These are phyloP conservation scores for Lizonia empirigonia DNA, from an alignment of 2,329 filamentous ascomycete genomes.

Conservation along the genomic window DNA sequence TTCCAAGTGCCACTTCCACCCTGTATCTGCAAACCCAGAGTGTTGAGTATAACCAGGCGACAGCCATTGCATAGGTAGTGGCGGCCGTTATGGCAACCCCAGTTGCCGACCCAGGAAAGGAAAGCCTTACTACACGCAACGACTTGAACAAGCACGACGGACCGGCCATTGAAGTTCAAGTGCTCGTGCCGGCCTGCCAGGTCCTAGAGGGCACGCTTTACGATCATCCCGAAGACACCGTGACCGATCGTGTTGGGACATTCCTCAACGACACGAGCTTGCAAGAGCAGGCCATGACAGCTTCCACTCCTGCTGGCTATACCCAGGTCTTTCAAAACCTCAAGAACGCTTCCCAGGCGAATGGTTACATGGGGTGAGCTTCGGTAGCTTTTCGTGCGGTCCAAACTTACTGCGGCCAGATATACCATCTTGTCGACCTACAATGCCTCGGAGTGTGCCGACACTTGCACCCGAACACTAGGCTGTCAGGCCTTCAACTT, in stretches of 20 bases:
- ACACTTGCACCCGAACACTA: background rate
- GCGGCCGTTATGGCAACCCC: background rate
- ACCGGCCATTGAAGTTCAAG: background rate
- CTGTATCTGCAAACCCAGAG: background rate
- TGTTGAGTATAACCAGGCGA: background rate
- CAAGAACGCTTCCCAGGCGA: background rate
- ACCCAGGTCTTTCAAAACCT: slow-evolving; percentile 1
- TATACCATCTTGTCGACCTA: background rate
- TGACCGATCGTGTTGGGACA: background rate
- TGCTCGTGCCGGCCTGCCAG: background rate
- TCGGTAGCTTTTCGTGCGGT: background rate
- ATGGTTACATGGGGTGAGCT: slow-evolving; percentile 4
- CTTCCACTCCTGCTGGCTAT: background rate
- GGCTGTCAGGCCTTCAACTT: slow-evolving; percentile 5
- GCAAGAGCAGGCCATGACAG: background rate
- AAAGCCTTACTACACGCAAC: background rate
- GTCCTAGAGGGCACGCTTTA: background rate
- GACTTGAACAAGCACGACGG: background rate
- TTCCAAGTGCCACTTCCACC: background rate
- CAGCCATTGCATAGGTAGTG: background rate
- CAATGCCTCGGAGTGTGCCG: background rate
- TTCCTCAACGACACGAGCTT: background rate
- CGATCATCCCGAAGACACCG: background rate
- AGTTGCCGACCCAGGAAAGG: background rate
- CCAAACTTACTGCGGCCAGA: background rate